These are phyloP conservation scores for Paracoccidioides brasiliensis DNA, from an alignment of 2,329 filamentous ascomycete species.

Conservation along the genomic window DNA sequence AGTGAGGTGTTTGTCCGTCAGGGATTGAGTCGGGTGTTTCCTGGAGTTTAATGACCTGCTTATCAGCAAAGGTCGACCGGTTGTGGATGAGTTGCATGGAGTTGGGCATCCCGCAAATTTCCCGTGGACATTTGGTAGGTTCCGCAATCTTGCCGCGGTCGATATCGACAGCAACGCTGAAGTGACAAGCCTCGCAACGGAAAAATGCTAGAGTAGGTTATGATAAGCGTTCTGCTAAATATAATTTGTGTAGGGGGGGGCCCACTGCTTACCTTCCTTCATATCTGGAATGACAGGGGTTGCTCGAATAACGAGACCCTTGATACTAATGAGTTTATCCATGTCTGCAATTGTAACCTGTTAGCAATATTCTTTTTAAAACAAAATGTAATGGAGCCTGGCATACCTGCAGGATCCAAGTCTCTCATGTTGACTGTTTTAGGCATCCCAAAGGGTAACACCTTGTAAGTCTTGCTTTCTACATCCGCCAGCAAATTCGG, in stretches of 20 bases:
- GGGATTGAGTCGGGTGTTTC: constrained; percentile 93
- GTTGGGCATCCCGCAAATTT: constrained; percentile 70
- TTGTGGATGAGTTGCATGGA: constrained; percentile 99
- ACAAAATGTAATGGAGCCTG: not conserved
- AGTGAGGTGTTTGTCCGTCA: constrained; percentile 92
- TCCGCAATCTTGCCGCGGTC: constrained; percentile 94
- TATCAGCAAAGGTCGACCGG: constrained; percentile 85
- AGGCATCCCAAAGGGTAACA: constrained; percentile 80
- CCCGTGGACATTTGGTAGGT: constrained; percentile 76
- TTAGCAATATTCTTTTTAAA: not conserved
- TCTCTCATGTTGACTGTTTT: constrained; percentile 82
- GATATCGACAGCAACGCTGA: constrained; percentile 79
- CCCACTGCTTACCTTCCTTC: constrained; percentile 55
- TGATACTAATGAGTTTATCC: constrained; percentile 89
- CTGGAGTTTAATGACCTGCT: constrained; percentile 97
- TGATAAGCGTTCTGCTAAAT: not conserved
- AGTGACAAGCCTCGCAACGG: constrained; percentile 83
- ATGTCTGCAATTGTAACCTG: constrained; percentile 48
- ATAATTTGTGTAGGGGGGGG: not conserved
- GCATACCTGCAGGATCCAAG: constrained; percentile 66
- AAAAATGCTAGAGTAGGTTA: constrained; percentile 58
- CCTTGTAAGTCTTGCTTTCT: constrained; percentile 65
- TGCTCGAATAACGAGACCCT: constrained; percentile 88
- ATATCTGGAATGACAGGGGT: constrained; percentile 97
- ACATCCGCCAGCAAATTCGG: constrained; percentile 67